These are phyloP conservation scores for Lipomyces chichibuensis DNA, from an alignment of 805 yeast species.

Conservation along the genomic window DNA sequence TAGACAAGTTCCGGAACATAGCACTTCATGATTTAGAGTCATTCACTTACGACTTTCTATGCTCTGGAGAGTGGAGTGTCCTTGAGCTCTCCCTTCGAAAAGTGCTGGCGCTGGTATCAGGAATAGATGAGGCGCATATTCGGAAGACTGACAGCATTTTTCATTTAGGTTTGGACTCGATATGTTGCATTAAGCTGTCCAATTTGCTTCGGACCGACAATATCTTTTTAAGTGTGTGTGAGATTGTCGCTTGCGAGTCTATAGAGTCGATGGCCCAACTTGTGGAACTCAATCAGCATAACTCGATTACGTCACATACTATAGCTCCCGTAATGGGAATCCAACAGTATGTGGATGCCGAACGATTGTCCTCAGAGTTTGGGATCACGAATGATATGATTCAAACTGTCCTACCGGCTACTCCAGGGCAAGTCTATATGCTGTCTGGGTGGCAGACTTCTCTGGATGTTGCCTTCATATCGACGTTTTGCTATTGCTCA, in stretches of 20 bases:
- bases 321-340: not conserved
- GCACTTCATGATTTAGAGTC: not conserved
- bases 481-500: conserved; percentile 24
- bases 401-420: conserved; percentile 31
- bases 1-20: not conserved
- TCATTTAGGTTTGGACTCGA: conserved; percentile 38
- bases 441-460: conserved; percentile 34
- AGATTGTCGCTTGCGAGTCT: conserved; percentile 19
- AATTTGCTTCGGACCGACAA: conserved; percentile 18
- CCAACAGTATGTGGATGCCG: not conserved
- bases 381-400: not conserved
- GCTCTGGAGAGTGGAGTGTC: conserved; percentile 11
- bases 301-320: not conserved
- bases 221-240: conserved; percentile 28
- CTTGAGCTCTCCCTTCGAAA: conserved; percentile 12
- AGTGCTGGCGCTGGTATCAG: conserved; percentile 17
- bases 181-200: conserved; percentile 35
- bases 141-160: conserved; percentile 22
- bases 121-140: conserved; percentile 9
- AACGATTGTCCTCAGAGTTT: not conserved
- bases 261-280: conserved; percentile 18
- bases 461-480: conserved; percentile 9
- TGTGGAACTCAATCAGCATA: not conserved
- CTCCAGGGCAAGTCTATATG: conserved; percentile 37
- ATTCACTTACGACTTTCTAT: not conserved